Conservation (phyloP, 768 basidiomycete species). For the Boletus rex-veris region DNA sequence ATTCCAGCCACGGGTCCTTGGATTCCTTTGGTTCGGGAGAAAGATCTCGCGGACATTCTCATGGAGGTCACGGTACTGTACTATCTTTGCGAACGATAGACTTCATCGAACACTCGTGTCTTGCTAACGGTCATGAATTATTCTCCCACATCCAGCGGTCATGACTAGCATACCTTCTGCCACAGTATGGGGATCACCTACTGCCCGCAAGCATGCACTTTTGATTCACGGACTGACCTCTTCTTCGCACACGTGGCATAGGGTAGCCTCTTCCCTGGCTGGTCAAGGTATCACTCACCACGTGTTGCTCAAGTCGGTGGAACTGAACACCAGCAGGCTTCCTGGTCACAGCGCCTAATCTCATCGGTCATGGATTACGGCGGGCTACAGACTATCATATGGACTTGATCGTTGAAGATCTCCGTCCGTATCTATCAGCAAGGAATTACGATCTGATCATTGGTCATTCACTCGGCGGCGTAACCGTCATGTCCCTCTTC, state of each 20-base stretch:
- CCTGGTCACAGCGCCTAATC: conserved; percentile 20
- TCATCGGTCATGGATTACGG: no score
- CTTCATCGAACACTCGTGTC: no score
- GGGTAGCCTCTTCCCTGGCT: neutral
- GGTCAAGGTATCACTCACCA: conserved; percentile 12
- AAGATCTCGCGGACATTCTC: no score
- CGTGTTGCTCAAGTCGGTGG: neutral
- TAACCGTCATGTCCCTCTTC: conserved; percentile 15
- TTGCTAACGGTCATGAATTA: neutral
- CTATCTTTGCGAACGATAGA: no score
- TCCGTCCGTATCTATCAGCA: conserved; percentile 8
- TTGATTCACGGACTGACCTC: conserved; percentile 6
- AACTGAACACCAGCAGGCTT: conserved; percentile 10
- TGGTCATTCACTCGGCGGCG: conserved; percentile 17
- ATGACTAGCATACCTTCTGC: conserved; percentile 9
- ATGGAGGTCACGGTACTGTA: no score
- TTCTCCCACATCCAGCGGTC: neutral
- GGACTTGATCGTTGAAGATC: conserved; percentile 10
- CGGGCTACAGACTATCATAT: neutral
- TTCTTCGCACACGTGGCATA: conserved; percentile 18
- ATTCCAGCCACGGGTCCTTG: no score
- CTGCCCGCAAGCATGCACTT: conserved; percentile 7
- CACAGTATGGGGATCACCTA: conserved; percentile 15
- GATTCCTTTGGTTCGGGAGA: no score
- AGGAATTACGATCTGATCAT: conserved; percentile 14